Conservation (phyloP, 1,284 basidiomycete genomes). For the Somion occarium region DNA sequence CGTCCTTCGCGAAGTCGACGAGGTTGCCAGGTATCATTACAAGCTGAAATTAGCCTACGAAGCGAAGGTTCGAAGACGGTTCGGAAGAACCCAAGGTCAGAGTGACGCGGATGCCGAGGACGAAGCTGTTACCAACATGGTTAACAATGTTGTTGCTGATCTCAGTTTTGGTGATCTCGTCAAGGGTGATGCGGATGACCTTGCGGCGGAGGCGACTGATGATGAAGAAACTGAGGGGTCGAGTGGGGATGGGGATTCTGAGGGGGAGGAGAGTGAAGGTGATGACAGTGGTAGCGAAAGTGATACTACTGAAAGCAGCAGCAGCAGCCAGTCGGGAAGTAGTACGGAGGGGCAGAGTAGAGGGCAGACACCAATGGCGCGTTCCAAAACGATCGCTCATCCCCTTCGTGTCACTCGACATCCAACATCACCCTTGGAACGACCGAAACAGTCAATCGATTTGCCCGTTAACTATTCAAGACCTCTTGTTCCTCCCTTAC, state of each 20-base stretch:
- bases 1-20: constrained; percentile 84
- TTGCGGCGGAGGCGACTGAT: constrained; percentile 77
- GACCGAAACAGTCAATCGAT: constrained; percentile 14
- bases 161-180: constrained; percentile 78
- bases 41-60: constrained; percentile 89
- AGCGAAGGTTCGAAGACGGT: constrained; percentile 78
- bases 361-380: constrained; percentile 11
- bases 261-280: constrained; percentile 22
- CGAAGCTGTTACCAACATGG: constrained; percentile 72
- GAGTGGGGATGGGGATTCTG: constrained; percentile 21
- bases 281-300: constrained; percentile 30
- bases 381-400: constrained; percentile 26
- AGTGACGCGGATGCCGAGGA: constrained; percentile 62
- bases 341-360: constrained; percentile 22
- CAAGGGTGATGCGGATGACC: constrained; percentile 71
- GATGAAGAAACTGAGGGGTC: constrained; percentile 34
- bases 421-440: constrained; percentile 6
- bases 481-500: constrained; percentile 9
- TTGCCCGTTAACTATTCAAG: constrained; percentile 5
- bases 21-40: constrained; percentile 87
- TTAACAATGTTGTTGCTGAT: constrained; percentile 75
- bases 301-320: constrained; percentile 28
- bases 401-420: constrained; percentile 9
- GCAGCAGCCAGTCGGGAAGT: constrained; percentile 30
- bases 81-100: constrained; percentile 54